phyloP scores from a whole-genome alignment of 345 rosid genomes.

The Eutrema japonicum region DNA sequence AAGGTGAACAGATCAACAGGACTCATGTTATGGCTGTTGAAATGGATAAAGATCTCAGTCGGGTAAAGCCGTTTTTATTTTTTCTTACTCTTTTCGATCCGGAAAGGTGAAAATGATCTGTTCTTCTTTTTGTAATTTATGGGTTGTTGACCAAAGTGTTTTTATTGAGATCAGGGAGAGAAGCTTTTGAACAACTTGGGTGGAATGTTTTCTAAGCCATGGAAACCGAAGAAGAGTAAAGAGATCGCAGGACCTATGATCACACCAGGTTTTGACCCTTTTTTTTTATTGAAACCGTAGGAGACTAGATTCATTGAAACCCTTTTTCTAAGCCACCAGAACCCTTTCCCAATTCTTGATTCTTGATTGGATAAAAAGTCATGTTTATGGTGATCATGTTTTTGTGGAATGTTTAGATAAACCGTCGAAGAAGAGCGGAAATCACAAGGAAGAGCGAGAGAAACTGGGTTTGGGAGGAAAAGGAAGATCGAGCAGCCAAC shows the following conservation, averaged over 20 bases:
- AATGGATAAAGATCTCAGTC: conserved; percentile 77
- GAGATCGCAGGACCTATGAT: conserved; percentile 70
- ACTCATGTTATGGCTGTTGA: conserved; percentile 75
- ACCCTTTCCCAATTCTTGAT: too few species aligned
- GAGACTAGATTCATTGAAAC: not conserved
- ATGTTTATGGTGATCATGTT: not conserved
- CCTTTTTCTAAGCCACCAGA: too few species aligned
- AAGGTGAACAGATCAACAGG: conserved; percentile 88
- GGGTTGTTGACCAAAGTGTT: conserved; percentile 5
- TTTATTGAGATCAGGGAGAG: conserved; percentile 68
- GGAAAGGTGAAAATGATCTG: not conserved
- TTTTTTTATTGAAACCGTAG: not conserved
- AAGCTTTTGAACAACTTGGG: conserved; percentile 87
- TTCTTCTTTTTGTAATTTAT: not conserved
- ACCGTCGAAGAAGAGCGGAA: conserved; percentile 53
- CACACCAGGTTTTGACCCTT: conserved; percentile 55
- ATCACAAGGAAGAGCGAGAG: conserved; percentile 62
- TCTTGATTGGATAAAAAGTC: not conserved
- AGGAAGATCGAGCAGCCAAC: conserved; percentile 47
- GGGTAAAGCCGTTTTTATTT: conserved; percentile 49
- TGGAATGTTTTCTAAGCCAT: conserved; percentile 89
- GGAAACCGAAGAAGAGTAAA: conserved; percentile 92
- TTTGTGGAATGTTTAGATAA: conserved; percentile 46
- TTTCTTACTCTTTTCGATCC: not conserved
- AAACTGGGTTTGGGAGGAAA: conserved; percentile 67